Evolutionary conservation across 306 rosid species (phyloP).

Genomic region (Cucurbita ficifolia): DNA sequence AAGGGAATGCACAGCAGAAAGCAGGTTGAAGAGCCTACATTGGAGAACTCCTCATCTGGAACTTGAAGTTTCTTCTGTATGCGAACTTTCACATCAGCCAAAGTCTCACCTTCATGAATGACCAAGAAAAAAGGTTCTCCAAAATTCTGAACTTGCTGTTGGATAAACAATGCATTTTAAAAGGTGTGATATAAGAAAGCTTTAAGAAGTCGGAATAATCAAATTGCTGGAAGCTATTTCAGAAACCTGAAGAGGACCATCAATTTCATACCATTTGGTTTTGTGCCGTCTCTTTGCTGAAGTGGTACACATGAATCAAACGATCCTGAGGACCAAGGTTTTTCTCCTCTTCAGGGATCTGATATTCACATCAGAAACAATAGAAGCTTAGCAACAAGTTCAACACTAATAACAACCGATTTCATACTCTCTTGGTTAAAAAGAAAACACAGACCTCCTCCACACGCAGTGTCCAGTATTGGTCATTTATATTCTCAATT

Average conservation of each 20-base stretch:
- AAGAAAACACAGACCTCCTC: constrained; percentile 43
- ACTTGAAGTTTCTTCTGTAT: constrained; percentile 75
- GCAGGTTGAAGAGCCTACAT: constrained; percentile 25
- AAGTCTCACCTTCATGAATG: constrained; percentile 62
- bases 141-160: constrained; percentile 79
- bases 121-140: constrained; percentile 92
- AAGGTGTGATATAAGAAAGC: neutral
- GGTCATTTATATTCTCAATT: constrained; percentile 70
- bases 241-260: neutral
- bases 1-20: neutral
- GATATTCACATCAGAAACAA: constrained; percentile 4
- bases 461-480: constrained; percentile 69
- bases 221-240: neutral
- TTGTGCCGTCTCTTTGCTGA: constrained; percentile 54
- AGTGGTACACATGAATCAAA: constrained; percentile 84
- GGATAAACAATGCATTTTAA: neutral
- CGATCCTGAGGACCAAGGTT: constrained; percentile 59
- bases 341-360: constrained; percentile 88
- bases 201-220: neutral
- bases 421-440: neutral
- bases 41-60: constrained; percentile 71
- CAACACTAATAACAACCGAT: neutral
- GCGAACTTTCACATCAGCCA: constrained; percentile 73
- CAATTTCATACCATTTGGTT: constrained; percentile 43
- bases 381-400: neutral